Percentiles rank a stretch among this genome's conserved stretches.
Conservation (phyloP, 306 rosid species). For the Oxytropis ochrocephala region DNA sequence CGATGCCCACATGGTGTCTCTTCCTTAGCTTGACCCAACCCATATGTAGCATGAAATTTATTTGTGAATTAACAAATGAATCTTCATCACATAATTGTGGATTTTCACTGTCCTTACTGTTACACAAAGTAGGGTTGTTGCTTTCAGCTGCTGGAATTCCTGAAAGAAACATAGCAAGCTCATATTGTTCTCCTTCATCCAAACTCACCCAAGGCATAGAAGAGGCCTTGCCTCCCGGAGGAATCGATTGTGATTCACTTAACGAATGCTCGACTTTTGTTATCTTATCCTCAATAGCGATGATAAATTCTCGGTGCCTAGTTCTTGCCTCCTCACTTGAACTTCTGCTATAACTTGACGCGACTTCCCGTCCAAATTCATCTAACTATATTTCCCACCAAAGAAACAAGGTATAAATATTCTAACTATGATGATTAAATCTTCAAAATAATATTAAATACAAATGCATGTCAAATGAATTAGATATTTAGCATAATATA, state of each 20-base stretch:
- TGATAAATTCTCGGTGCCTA: slow-evolving; percentile 63
- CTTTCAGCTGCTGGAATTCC: slow-evolving; percentile 40
- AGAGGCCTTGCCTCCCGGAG: slow-evolving; percentile 36
- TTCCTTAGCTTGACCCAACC: slow-evolving; percentile 27
- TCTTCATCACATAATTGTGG: slow-evolving; percentile 26
- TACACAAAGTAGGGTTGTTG: slow-evolving; percentile 8
- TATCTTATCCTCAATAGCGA: slow-evolving; percentile 57
- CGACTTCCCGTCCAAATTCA: slow-evolving; percentile 69
- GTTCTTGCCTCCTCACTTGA: slow-evolving; percentile 48
- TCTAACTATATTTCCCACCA: slow-evolving; percentile 60
- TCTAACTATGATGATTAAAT: background rate
- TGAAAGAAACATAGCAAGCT: slow-evolving; percentile 77
- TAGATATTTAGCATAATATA: background rate
- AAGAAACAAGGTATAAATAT: slow-evolving; percentile 10
- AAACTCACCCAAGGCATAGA: slow-evolving; percentile 64
- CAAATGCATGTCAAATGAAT: background rate
- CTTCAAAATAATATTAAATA: too few relatives aligned
- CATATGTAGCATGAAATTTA: slow-evolving; percentile 29
- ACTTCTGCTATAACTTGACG: slow-evolving; percentile 47
- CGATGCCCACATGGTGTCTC: slow-evolving; percentile 57
- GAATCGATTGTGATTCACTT: slow-evolving; percentile 24
- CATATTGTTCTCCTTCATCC: slow-evolving; percentile 74
- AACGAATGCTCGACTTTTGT: slow-evolving; percentile 48
- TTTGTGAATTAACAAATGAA: slow-evolving; percentile 21
- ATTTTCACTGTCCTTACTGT: slow-evolving; percentile 26